Evolutionary conservation across 2,329 filamentous ascomycete genomes (phyloP).

Genomic region (Ophiostoma himal-ulmi): DNA sequence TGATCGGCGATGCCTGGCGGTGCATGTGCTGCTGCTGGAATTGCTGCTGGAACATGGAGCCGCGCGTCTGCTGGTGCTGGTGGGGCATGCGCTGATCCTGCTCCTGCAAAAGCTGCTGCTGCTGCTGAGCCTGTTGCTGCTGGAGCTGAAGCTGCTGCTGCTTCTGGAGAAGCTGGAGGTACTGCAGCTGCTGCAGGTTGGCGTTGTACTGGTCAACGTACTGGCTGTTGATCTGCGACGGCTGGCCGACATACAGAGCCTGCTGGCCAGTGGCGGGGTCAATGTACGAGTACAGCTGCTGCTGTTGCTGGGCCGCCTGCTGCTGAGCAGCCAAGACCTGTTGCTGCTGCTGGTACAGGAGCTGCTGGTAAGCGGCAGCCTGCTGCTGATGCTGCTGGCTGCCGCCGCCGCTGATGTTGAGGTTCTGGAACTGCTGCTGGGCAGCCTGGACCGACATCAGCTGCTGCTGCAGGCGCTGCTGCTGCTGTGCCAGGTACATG

Average conservation of each 20-base stretch:
- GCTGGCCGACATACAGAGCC: conserved; percentile 70
- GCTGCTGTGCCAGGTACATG: conserved; percentile 85
- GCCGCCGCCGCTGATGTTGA: conserved; percentile 57
- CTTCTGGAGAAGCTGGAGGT: conserved; percentile 31
- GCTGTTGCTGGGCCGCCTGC: conserved; percentile 64
- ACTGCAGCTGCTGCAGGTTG: conserved; percentile 34
- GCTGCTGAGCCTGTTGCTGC: conserved; percentile 34
- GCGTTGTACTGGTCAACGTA: conserved; percentile 42
- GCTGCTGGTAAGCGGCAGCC: conserved; percentile 51
- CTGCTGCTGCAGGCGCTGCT: conserved; percentile 92
- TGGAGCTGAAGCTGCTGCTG: conserved; percentile 35
- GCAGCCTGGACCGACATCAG: conserved; percentile 76
- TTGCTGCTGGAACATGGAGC: conserved; percentile 15
- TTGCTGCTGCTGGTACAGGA: conserved; percentile 53
- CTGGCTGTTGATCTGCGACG: conserved; percentile 38
- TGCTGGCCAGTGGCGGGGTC: conserved; percentile 83
- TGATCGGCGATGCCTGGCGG: conserved; percentile 46
- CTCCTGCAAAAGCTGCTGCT: conserved; percentile 42
- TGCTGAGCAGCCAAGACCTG: conserved; percentile 44
- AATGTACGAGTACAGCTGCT: conserved; percentile 65
- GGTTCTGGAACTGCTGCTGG: conserved; percentile 72
- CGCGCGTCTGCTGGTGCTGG: conserved; percentile 35
- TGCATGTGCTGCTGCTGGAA: conserved; percentile 37
- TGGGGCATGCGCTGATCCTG: conserved; percentile 33
- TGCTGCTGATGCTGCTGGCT: conserved; percentile 38